These are phyloP conservation scores for Saccharomyces hybrid DNA, from an alignment of 1,139 yeast genomes.

Conservation along the genomic window DNA sequence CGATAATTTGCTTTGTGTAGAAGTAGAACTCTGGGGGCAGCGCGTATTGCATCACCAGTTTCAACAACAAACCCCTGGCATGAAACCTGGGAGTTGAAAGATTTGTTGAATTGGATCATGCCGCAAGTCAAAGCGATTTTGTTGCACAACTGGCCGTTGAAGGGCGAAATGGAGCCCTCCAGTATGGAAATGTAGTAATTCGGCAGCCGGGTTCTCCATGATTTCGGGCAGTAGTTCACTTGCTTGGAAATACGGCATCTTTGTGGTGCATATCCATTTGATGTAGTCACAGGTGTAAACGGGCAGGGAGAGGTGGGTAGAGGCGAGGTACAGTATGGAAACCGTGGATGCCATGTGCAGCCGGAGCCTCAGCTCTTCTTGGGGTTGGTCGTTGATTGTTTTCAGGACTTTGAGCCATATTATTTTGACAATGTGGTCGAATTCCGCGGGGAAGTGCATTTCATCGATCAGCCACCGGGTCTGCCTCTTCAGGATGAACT, in stretches of 20 bases:
- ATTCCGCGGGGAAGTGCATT: conserved; percentile 32
- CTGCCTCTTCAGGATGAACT: conserved; percentile 47
- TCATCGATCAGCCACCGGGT: conserved; percentile 35
- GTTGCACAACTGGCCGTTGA: conserved; percentile 18
- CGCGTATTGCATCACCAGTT: conserved; percentile 13
- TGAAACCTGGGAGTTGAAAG: conserved; percentile 11
- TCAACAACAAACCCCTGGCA: conserved; percentile 20
- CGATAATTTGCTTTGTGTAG: conserved; percentile 14
- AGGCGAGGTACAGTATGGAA: conserved; percentile 25
- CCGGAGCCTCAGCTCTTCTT: conserved; percentile 32
- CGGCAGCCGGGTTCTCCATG: conserved; percentile 26
- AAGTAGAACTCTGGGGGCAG: conserved; percentile 27
- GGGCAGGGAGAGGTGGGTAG: conserved; percentile 24
- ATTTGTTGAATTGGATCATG: conserved; percentile 11
- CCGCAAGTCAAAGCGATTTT: conserved; percentile 16
- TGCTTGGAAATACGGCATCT: conserved; percentile 25
- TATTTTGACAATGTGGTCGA: conserved; percentile 40
- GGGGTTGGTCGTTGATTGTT: conserved; percentile 12
- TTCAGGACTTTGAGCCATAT: conserved; percentile 44
- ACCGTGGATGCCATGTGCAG: conserved; percentile 22
- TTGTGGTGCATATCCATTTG: conserved; percentile 21
- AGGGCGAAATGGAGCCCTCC: conserved; percentile 26
- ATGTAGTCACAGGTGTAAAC: conserved; percentile 23
- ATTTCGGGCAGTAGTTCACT: conserved; percentile 22
- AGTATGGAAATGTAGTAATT: conserved; percentile 25